phyloP scores from a whole-genome alignment of 176 grass and related monocot species.

The Otatea glauca region DNA sequence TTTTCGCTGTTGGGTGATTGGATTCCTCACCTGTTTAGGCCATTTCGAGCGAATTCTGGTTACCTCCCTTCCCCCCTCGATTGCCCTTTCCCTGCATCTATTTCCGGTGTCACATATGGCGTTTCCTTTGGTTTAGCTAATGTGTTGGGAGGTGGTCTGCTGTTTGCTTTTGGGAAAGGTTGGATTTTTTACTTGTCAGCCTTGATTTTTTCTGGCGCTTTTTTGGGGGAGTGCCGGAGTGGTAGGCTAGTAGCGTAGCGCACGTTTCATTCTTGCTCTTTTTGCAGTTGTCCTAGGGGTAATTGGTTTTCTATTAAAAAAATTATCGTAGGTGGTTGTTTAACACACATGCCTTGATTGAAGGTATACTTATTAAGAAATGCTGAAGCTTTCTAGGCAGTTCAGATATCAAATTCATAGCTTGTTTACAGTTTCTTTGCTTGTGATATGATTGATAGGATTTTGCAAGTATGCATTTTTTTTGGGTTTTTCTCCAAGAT shows the following conservation, averaged over 20 bases:
- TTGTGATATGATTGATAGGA: constrained; percentile 11
- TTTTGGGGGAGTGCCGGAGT: neutral
- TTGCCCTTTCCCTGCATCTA: neutral
- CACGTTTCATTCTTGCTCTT: neutral
- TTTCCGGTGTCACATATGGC: neutral
- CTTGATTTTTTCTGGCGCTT: constrained; percentile 37
- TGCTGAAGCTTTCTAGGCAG: neutral
- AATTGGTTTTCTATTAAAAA: constrained; percentile 9
- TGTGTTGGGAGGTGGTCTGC: neutral
- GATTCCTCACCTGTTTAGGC: neutral
- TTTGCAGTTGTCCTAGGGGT: neutral
- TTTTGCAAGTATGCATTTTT: constrained; percentile 8
- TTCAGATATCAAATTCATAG: constrained; percentile 31
- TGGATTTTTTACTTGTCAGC: constrained; percentile 25
- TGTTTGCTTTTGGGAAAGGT: constrained; percentile 6
- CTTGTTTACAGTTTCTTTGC: constrained; percentile 33
- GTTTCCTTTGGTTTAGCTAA: constrained; percentile 18
- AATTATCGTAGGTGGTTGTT: neutral
- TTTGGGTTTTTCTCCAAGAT: neutral
- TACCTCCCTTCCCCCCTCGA: no score
- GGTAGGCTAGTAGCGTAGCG: neutral
- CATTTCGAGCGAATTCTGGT: neutral
- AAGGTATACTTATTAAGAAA: neutral
- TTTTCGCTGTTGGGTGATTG: constrained; percentile 11
- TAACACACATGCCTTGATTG: constrained; percentile 24